Evolutionary conservation across 768 basidiomycete genomes (phyloP).

Genomic region (Rhodotorula paludigena): DNA sequence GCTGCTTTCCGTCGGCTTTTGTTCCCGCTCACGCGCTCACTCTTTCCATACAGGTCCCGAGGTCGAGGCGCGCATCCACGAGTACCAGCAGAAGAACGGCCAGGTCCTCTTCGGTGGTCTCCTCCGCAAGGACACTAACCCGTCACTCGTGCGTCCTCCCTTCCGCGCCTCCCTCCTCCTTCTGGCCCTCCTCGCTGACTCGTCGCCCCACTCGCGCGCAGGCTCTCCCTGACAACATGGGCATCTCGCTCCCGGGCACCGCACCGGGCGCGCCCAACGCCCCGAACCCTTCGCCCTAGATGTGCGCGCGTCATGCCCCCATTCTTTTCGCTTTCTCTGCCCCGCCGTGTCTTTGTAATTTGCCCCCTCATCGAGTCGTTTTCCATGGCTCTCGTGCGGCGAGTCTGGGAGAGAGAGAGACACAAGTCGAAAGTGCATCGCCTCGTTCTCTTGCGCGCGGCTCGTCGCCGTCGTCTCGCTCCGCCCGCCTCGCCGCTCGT

Average conservation of each 20-base stretch:
- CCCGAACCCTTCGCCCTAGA: neutral
- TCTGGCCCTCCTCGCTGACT: neutral
- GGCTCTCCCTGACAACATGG: constrained; percentile 33
- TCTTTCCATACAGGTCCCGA: constrained; percentile 56
- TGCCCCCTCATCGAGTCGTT: no score
- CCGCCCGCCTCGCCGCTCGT: no score
- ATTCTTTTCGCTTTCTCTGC: neutral
- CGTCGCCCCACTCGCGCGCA: neutral
- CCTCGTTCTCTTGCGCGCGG: neutral
- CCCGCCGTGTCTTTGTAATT: no score
- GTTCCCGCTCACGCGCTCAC: neutral
- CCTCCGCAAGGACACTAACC: constrained; percentile 3
- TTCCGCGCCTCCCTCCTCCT: neutral
- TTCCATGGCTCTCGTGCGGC: no score
- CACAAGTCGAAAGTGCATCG: no score
- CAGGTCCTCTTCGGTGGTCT: constrained; percentile 80
- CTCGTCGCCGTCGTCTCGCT: no score
- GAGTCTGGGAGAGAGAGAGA: no score
- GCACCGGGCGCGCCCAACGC: neutral
- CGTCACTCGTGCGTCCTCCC: constrained; percentile 1
- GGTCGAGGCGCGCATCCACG: constrained; percentile 78
- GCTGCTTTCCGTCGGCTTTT: neutral
- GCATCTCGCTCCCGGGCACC: constrained; percentile 25
- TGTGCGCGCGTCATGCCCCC: neutral
- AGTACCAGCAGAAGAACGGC: constrained; percentile 69